These are phyloP conservation scores for Sclerospora graminicola DNA, from an alignment of 352 stramenopile species.

Conservation along the genomic window DNA sequence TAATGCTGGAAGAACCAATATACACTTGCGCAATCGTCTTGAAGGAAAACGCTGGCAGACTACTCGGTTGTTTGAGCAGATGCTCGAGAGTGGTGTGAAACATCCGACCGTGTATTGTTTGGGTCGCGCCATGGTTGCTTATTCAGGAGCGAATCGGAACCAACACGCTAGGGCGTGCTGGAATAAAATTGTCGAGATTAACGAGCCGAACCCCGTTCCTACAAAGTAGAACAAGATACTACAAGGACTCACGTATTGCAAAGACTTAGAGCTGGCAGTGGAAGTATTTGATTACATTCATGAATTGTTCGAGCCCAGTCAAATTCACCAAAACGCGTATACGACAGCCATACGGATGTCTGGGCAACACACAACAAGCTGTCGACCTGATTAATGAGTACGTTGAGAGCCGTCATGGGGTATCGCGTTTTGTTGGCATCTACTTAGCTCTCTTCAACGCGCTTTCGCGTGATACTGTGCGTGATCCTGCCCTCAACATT, in stretches of 20 bases:
- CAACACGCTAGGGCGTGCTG: constrained; percentile 55
- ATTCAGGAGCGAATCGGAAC: constrained; percentile 58
- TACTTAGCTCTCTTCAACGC: constrained; percentile 79
- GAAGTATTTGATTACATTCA: constrained; percentile 57
- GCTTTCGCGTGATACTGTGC: constrained; percentile 54
- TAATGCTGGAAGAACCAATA: constrained; percentile 55
- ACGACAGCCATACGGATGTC: constrained; percentile 52
- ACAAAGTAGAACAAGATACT: constrained; percentile 64
- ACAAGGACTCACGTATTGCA: constrained; percentile 40
- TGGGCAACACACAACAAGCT: constrained; percentile 51
- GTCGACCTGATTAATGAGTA: constrained; percentile 69
- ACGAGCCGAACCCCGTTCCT: constrained; percentile 28
- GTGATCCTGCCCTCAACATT: constrained; percentile 55
- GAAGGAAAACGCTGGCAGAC: constrained; percentile 57
- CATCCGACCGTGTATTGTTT: constrained; percentile 62
- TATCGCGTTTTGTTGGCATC: constrained; percentile 38
- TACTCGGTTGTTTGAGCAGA: constrained; percentile 58
- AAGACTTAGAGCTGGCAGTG: constrained; percentile 50
- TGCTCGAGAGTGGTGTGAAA: constrained; percentile 45
- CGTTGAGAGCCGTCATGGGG: constrained; percentile 29
- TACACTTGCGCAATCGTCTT: constrained; percentile 66
- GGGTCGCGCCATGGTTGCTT: constrained; percentile 66
- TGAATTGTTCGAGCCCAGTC: constrained; percentile 23
- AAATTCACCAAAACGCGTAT: constrained; percentile 51
- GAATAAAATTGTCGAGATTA: constrained; percentile 45